These are phyloP conservation scores for Asclepias syriaca DNA, from an alignment of 257 asterid genomes.

Conservation along the genomic window DNA sequence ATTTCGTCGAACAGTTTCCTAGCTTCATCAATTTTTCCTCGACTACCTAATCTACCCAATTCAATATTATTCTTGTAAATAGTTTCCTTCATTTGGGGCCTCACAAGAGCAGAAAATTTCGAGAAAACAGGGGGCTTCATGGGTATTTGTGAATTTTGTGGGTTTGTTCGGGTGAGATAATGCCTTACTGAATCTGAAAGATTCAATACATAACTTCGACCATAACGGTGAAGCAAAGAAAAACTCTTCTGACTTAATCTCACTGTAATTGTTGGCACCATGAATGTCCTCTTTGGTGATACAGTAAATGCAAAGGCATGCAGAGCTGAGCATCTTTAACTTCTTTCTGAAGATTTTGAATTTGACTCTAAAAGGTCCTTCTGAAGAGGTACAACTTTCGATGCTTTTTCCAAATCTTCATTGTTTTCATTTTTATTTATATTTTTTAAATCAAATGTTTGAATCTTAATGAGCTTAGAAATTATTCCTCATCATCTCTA, in stretches of 20 bases:
- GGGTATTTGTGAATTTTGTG: background rate
- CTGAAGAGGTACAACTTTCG: too few species aligned
- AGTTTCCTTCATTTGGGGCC: background rate
- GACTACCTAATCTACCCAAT: constrained; percentile 3
- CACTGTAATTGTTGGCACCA: background rate
- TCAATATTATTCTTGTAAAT: constrained; percentile 13
- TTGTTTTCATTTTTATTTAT: too few species aligned
- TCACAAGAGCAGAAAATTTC: background rate
- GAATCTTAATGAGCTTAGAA: too few species aligned
- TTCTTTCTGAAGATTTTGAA: background rate
- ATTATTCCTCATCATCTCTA: too few species aligned
- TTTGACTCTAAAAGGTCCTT: too few species aligned
- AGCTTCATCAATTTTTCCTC: constrained; percentile 17
- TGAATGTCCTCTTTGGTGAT: background rate
- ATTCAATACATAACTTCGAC: background rate
- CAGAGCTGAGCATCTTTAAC: background rate
- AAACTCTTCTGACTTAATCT: constrained; percentile 1
- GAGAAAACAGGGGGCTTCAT: background rate
- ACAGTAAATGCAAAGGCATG: background rate
- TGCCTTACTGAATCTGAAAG: constrained; percentile 9
- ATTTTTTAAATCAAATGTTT: too few species aligned
- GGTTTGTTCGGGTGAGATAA: background rate
- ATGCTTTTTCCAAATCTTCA: too few species aligned
- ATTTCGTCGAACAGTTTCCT: too few species aligned
- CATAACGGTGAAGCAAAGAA: background rate